phyloP scores from a whole-genome alignment of 2,329 filamentous ascomycete species.

The Lecanicillium sp. region DNA sequence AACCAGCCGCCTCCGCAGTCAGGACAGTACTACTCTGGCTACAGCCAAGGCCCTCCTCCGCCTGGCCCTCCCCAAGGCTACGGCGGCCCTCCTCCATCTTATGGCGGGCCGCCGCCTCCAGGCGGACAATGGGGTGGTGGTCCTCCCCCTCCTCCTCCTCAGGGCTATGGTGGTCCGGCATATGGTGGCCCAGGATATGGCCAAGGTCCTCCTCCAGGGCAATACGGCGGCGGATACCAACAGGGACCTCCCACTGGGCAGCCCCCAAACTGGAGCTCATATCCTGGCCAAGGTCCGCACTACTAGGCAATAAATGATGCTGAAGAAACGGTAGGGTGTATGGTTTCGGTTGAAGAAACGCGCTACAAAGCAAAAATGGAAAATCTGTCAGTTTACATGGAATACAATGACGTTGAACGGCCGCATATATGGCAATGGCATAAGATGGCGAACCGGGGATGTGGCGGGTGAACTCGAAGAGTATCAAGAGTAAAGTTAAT shows the following conservation, averaged over 20 bases:
- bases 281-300: conserved; percentile 25
- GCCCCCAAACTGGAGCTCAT: conserved; percentile 25
- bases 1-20: conserved; percentile 25
- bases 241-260: conserved; percentile 16
- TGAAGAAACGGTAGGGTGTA: too few relatives aligned
- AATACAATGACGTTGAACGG: too few relatives aligned
- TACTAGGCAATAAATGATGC: conserved; percentile 17
- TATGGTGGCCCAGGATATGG: conserved; percentile 14
- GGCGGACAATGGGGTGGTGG: conserved; percentile 13
- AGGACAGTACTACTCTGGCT: conserved; percentile 22
- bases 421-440: too few relatives aligned
- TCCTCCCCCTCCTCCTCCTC: conserved; percentile 14
- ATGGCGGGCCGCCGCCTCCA: conserved; percentile 15
- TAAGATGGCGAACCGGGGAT: too few relatives aligned
- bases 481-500: too few relatives aligned
- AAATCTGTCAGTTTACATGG: too few relatives aligned
- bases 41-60: conserved; percentile 19
- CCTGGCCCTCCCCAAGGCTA: conserved; percentile 18
- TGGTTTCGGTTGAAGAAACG: too few relatives aligned
- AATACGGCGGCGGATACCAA: conserved; percentile 15
- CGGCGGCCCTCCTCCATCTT: conserved; percentile 16
- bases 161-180: conserved; percentile 14
- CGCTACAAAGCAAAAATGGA: too few relatives aligned
- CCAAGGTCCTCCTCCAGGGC: conserved; percentile 12
- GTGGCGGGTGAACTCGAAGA: too few relatives aligned